Percentiles rank a stretch among this genome's conserved stretches.
Evolutionary conservation across 306 rosid species (phyloP).

Genomic region (Citrullus mucosospermus): DNA sequence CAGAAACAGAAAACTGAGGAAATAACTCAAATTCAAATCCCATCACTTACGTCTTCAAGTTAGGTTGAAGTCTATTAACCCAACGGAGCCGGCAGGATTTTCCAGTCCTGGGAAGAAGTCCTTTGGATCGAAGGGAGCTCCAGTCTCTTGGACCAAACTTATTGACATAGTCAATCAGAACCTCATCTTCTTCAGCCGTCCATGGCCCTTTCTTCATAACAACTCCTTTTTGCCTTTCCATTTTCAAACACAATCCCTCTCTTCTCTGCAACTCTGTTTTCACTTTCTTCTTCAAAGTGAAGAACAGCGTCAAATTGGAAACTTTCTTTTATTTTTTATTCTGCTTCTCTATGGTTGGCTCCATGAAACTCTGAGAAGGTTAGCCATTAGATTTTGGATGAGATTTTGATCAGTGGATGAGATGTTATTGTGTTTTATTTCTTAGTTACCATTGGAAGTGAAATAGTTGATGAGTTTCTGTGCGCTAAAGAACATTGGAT

Average conservation of each 20-base stretch:
- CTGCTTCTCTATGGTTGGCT: not conserved
- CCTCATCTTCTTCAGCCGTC: slow-evolving; percentile 54
- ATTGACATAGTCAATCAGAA: slow-evolving; percentile 28
- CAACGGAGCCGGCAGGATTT: slow-evolving; percentile 58
- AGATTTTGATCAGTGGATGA: slow-evolving; percentile 5
- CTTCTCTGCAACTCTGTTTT: not conserved
- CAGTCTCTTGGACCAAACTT: slow-evolving; percentile 45
- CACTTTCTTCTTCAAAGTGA: not conserved
- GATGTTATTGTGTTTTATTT: not conserved
- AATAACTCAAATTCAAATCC: not conserved
- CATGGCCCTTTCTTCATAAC: slow-evolving; percentile 49
- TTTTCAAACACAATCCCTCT: not conserved
- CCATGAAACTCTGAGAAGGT: not conserved
- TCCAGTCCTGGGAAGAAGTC: slow-evolving; percentile 36
- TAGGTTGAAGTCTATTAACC: slow-evolving; percentile 50
- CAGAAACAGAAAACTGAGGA: not conserved
- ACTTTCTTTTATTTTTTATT: not conserved
- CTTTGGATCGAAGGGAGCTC: slow-evolving; percentile 71
- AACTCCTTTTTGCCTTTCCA: slow-evolving; percentile 24
- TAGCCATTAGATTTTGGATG: not conserved
- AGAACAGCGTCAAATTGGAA: not conserved
- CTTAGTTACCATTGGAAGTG: not conserved
- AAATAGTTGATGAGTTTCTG: not conserved
- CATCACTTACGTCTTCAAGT: slow-evolving; percentile 35
- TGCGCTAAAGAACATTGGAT: slow-evolving; percentile 6